Evolutionary conservation across 225 moss, liverwort and hornwort species (phyloP).

Genomic region (Straminergon stramineum): DNA sequence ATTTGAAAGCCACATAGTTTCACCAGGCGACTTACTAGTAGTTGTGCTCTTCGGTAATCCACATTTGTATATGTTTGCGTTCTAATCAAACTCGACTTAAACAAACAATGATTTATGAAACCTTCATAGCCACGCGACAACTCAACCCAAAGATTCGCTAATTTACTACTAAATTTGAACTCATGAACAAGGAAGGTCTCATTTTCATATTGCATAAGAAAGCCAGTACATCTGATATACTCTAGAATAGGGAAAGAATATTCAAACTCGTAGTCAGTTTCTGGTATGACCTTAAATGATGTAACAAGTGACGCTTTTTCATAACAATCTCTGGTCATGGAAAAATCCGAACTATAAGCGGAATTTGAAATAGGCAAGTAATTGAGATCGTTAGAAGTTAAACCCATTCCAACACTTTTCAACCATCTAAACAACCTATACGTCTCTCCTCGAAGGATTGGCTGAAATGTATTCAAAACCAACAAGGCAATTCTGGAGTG

Average conservation of each 20-base stretch:
- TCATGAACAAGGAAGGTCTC: not conserved
- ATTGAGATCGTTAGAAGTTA: not conserved
- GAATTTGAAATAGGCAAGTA: not conserved
- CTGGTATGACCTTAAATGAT: not conserved
- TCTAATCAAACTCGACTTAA: not conserved
- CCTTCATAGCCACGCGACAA: too few relatives aligned
- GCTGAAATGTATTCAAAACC: too few relatives aligned
- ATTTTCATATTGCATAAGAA: too few relatives aligned
- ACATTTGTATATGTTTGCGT: not conserved
- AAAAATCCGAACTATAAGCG: not conserved
- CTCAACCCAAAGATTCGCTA: fast-evolving
- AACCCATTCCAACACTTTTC: not conserved
- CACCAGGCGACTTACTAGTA: fast-evolving
- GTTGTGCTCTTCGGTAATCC: not conserved
- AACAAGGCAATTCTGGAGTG: too few relatives aligned
- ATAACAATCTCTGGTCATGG: not conserved
- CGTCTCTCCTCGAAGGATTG: not conserved
- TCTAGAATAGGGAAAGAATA: too few relatives aligned
- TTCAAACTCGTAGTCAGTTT: too few relatives aligned
- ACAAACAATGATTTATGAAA: too few relatives aligned
- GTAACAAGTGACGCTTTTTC: fast-evolving
- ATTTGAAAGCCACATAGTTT: fast-evolving
- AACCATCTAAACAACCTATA: not conserved
- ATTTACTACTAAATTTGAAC: not conserved
- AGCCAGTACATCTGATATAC: too few relatives aligned